Percentiles rank a stretch among this genome's conserved stretches.
phyloP scores from a whole-genome alignment of 495 filamentous ascomycete species.

The Xylaria longipes region DNA sequence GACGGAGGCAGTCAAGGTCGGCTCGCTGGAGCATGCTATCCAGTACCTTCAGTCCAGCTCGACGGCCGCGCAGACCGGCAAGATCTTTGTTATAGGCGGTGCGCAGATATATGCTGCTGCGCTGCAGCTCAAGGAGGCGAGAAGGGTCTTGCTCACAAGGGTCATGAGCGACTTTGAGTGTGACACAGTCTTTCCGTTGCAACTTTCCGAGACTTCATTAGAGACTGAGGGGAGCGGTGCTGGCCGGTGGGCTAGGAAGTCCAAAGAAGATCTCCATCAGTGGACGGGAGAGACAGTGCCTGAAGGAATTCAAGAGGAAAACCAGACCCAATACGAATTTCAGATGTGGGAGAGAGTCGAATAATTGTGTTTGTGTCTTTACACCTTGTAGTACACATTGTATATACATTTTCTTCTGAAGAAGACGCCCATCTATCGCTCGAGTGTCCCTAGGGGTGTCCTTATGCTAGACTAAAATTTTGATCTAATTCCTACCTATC shows the following conservation, averaged over 20 bases:
- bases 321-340: slow-evolving; percentile 65
- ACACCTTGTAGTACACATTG: slow-evolving; percentile 9
- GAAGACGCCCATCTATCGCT: neutral
- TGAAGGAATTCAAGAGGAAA: slow-evolving; percentile 59
- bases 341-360: slow-evolving; percentile 66
- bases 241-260: slow-evolving; percentile 54
- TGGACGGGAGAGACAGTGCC: slow-evolving; percentile 66
- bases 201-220: slow-evolving; percentile 47
- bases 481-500: slow-evolving; percentile 1
- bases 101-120: slow-evolving; percentile 80
- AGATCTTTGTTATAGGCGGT: slow-evolving; percentile 88
- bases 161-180: slow-evolving; percentile 75
- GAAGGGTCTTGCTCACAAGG: slow-evolving; percentile 68
- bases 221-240: slow-evolving; percentile 4
- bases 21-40: slow-evolving; percentile 62
- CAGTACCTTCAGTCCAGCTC: slow-evolving; percentile 37
- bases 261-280: slow-evolving; percentile 56
- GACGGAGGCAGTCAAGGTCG: slow-evolving; percentile 38
- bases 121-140: slow-evolving; percentile 56
- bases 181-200: slow-evolving; percentile 83
- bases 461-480: neutral
- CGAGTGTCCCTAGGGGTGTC: neutral
- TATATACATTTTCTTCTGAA: slow-evolving; percentile 17
- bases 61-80: slow-evolving; percentile 42
- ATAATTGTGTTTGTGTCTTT: slow-evolving; percentile 30